Conservation (phyloP, 805 yeast species). For the Groenewaldozyma tartarivorans region DNA sequence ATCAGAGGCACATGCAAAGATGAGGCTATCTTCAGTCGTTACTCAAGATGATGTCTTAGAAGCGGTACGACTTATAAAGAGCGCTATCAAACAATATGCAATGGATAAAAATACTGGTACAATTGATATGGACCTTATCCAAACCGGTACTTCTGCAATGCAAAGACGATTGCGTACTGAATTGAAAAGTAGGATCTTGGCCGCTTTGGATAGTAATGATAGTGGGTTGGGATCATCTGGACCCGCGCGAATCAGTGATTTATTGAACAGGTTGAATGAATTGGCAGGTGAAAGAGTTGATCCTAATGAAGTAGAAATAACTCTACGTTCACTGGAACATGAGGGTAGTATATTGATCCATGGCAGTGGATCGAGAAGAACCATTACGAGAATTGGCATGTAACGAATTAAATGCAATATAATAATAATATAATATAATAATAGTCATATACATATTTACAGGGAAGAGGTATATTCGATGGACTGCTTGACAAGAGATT, state of each 20-base stretch:
- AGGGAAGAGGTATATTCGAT: slow-evolving; percentile 10
- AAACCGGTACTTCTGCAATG: slow-evolving; percentile 87
- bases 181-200: slow-evolving; percentile 50
- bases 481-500: slow-evolving; percentile 12
- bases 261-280: slow-evolving; percentile 45
- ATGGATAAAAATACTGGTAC: slow-evolving; percentile 96
- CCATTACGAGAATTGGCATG: slow-evolving; percentile 37
- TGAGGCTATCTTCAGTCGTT: slow-evolving; percentile 70
- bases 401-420: background rate
- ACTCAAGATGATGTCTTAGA: slow-evolving; percentile 78
- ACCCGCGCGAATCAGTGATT: slow-evolving; percentile 39
- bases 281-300: slow-evolving; percentile 60
- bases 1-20: slow-evolving; percentile 94
- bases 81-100: slow-evolving; percentile 96
- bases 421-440: background rate
- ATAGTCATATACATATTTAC: background rate
- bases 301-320: slow-evolving; percentile 59
- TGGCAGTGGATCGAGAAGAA: slow-evolving; percentile 66
- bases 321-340: slow-evolving; percentile 53
- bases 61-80: slow-evolving; percentile 83
- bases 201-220: slow-evolving; percentile 43
- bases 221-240: slow-evolving; percentile 25
- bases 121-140: slow-evolving; percentile 94
- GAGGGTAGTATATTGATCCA: slow-evolving; percentile 60
- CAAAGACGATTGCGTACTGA: slow-evolving; percentile 74